A percentile compares a stretch with the other conserved stretches of the same genome.
Conservation (phyloP, 768 basidiomycete species). For the Polyporus arcularius region DNA sequence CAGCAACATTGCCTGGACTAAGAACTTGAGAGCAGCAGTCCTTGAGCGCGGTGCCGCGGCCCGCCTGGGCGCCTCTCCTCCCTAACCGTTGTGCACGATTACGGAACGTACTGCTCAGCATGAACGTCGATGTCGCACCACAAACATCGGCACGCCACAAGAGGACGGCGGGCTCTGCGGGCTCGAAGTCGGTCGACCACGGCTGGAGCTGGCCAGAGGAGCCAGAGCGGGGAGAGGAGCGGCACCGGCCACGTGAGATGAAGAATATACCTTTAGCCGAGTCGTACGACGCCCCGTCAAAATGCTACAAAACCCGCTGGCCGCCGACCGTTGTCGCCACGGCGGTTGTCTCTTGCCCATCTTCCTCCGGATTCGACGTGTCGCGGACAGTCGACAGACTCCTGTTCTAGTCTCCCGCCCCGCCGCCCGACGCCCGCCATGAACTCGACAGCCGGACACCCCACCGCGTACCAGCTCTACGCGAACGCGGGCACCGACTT, state of each 20-base stretch:
- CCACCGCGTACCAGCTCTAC: constrained; percentile 49
- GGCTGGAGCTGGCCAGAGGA: constrained; percentile 19
- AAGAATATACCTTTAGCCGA: constrained; percentile 7
- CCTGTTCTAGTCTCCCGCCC: not conserved
- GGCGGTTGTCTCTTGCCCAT: constrained; percentile 11
- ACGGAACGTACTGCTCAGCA: too few relatives aligned
- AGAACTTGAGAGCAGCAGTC: too few relatives aligned
- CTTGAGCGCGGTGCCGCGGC: too few relatives aligned
- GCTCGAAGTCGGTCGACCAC: constrained; percentile 1
- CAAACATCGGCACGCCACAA: too few relatives aligned
- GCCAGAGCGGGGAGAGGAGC: not conserved
- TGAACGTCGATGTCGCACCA: too few relatives aligned
- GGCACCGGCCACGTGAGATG: constrained; percentile 8
- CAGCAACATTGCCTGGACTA: too few relatives aligned
- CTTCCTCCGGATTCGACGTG: not conserved
- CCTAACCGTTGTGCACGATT: too few relatives aligned
- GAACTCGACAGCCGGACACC: constrained; percentile 28
- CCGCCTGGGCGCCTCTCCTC: too few relatives aligned
- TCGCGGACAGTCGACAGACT: not conserved
- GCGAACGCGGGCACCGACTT: constrained; percentile 51
- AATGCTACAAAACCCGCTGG: constrained; percentile 15
- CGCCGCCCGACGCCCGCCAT: constrained; percentile 10
- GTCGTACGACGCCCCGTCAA: constrained; percentile 17
- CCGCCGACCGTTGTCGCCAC: not conserved
- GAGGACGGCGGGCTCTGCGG: too few relatives aligned